phyloP scores from a whole-genome alignment of 768 basidiomycete genomes.

The Xanthoconium purpureum region DNA sequence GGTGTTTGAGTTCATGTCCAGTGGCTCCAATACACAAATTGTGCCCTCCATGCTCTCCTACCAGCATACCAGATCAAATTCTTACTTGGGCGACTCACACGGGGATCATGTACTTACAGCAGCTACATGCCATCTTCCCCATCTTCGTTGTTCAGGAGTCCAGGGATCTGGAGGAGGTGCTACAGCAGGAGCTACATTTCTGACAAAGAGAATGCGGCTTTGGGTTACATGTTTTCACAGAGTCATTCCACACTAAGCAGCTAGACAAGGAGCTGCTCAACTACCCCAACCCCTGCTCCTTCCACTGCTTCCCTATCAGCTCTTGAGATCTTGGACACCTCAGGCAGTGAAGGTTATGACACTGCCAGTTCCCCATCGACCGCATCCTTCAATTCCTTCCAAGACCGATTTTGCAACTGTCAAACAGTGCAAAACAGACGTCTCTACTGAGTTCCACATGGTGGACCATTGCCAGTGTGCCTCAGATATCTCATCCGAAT shows the following conservation, averaged over 20 bases:
- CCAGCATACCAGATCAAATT: slow-evolving; percentile 50
- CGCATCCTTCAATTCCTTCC: slow-evolving; percentile 58
- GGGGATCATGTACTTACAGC: slow-evolving; percentile 35
- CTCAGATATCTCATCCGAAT: slow-evolving; percentile 44
- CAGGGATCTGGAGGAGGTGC: slow-evolving; percentile 54
- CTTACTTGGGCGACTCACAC: slow-evolving; percentile 56
- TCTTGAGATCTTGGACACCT: slow-evolving; percentile 31
- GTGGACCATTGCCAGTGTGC: slow-evolving; percentile 37
- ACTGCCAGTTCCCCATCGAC: slow-evolving; percentile 42
- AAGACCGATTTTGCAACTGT: slow-evolving; percentile 45
- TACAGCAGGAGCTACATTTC: slow-evolving; percentile 40
- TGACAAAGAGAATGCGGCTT: slow-evolving; percentile 55
- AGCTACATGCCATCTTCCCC: slow-evolving; percentile 42
- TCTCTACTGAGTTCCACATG: slow-evolving; percentile 33
- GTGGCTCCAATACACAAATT: slow-evolving; percentile 42
- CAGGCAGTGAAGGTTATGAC: slow-evolving; percentile 53
- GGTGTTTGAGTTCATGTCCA: slow-evolving; percentile 36
- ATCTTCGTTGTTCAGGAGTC: slow-evolving; percentile 54
- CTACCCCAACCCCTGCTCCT: slow-evolving; percentile 32
- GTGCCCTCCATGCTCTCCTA: slow-evolving; percentile 51
- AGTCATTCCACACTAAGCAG: slow-evolving; percentile 34
- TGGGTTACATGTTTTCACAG: slow-evolving; percentile 33
- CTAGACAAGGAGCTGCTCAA: slow-evolving; percentile 34
- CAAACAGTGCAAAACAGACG: slow-evolving; percentile 41
- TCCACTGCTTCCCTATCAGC: slow-evolving; percentile 28